Base-by-base conservation (phyloP, 352 stramenopile species). In the Pythium rishiriense region DNA sequence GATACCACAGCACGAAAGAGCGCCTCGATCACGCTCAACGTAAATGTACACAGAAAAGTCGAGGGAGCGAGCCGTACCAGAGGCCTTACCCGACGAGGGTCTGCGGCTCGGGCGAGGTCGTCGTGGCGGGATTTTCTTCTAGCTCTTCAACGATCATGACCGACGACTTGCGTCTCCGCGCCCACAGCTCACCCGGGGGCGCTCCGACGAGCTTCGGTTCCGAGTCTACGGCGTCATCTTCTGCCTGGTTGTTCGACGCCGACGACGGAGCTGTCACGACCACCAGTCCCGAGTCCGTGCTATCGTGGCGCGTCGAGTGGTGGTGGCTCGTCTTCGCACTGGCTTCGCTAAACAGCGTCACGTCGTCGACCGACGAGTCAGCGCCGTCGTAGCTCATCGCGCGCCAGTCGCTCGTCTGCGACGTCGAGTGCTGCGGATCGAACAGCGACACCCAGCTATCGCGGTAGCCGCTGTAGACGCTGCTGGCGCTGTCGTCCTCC, bases 381-480 rank as follows among this genome's bases (percentile, higher is more conserved):
- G 41, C 49, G 49, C 45, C 43, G 45, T 69, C 62, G 21, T 60
- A 49, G 31, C 54, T 59, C 41, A 60, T 35, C 10, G 35, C 41
- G 47, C 58, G 58, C 58, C 47, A 58, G 47, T 65, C 47, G 35
- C 49, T 63, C 33, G 46, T 56, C 28, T 35, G 28, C 43, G 56
- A 63, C 56, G 56, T 48, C 46, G 46, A 39, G 33, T 63, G 50
- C 42, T 48, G 42, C 10, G 50, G 42, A 7, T 67, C 60, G 42
- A 57, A 61, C 19, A 60, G 50, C 28, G 59, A 66, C 29, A 68
- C 52, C 61, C 61, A 68, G 52, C 51, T 62, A 19, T 68, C 61
- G 25, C 61, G 52, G 51, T 62, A 68, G 61, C 61, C 58, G 50
- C 59, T 68, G 52, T 67, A 67, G 26, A 67, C 60, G 25, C 61